These are phyloP conservation scores for Aspergillus sclerotialis DNA, from an alignment of 2,329 filamentous ascomycete genomes.

Conservation along the genomic window DNA sequence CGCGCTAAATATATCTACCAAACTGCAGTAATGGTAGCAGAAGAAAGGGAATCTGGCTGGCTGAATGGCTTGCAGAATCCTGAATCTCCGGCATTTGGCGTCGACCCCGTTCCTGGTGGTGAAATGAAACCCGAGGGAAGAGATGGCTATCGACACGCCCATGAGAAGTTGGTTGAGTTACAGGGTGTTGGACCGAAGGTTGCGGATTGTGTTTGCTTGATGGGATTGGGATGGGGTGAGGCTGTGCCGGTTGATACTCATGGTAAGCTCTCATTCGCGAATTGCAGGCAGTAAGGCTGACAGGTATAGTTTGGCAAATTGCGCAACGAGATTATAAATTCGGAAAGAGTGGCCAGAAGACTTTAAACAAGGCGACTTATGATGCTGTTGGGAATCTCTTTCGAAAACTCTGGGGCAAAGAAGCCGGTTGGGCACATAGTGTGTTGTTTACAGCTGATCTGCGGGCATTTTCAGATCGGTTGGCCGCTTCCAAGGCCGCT, in stretches of 20 bases:
- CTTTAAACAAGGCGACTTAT: slow-evolving; percentile 81
- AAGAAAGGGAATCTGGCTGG: slow-evolving; percentile 65
- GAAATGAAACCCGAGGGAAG: slow-evolving; percentile 46
- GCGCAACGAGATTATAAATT: slow-evolving; percentile 94
- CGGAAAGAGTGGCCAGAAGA: slow-evolving; percentile 72
- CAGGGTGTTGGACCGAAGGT: slow-evolving; percentile 95
- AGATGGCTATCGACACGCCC: slow-evolving; percentile 69
- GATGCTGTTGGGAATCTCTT: slow-evolving; percentile 88
- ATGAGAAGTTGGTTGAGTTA: slow-evolving; percentile 69
- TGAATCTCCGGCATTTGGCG: slow-evolving; percentile 56
- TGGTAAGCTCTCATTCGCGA: slow-evolving; percentile 32
- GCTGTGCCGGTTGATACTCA: slow-evolving; percentile 95
- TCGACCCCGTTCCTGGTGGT: slow-evolving; percentile 36
- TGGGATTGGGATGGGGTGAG: slow-evolving; percentile 94
- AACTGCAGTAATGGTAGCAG: slow-evolving; percentile 69
- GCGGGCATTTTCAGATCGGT: slow-evolving; percentile 68
- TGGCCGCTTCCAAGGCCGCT: slow-evolving; percentile 35
- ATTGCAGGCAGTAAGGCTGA: not conserved
- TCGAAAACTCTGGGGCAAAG: slow-evolving; percentile 77
- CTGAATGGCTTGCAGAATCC: slow-evolving; percentile 72
- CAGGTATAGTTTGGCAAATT: slow-evolving; percentile 82
- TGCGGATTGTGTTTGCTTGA: slow-evolving; percentile 90
- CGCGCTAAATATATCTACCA: slow-evolving; percentile 85
- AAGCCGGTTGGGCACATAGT: slow-evolving; percentile 96
- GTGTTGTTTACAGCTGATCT: slow-evolving; percentile 94